Evolutionary conservation across 805 yeast genomes (phyloP).

Genomic region (Myxozyma monticola): DNA sequence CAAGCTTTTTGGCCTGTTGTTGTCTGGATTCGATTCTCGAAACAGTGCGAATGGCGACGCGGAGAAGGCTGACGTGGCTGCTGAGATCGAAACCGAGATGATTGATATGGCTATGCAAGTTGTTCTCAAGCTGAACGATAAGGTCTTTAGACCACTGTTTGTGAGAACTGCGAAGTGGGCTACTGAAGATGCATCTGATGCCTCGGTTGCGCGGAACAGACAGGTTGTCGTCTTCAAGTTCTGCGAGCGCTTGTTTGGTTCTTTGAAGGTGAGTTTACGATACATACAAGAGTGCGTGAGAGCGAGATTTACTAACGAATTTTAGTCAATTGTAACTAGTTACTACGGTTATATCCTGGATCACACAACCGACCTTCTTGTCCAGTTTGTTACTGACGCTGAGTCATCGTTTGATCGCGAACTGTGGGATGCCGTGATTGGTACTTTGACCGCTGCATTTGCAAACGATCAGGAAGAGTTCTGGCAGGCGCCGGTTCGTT

Average conservation of each 20-base stretch:
- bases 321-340: constrained; percentile 83
- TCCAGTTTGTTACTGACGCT: constrained; percentile 43
- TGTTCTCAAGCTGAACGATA: constrained; percentile 91
- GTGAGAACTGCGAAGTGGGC: constrained; percentile 90
- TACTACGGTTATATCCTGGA: constrained; percentile 86
- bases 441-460: constrained; percentile 76
- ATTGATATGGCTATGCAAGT: constrained; percentile 70
- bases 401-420: constrained; percentile 45
- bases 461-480: constrained; percentile 68
- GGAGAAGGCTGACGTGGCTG: constrained; percentile 65
- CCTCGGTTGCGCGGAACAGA: constrained; percentile 43
- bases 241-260: constrained; percentile 69
- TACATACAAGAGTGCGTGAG: too few relatives aligned
- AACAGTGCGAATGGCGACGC: neutral
- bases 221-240: constrained; percentile 67
- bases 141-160: constrained; percentile 88
- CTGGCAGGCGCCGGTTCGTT: constrained; percentile 88
- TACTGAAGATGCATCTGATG: constrained; percentile 73
- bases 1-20: constrained; percentile 19
- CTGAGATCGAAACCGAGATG: constrained; percentile 76
- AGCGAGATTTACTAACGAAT: constrained; percentile 23
- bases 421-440: constrained; percentile 70
- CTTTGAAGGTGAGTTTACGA: constrained; percentile 20
- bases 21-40: constrained; percentile 41
- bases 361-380: constrained; percentile 58